Conservation (phyloP, 805 yeast genomes). For the Scheffersomyces amazonensis region DNA sequence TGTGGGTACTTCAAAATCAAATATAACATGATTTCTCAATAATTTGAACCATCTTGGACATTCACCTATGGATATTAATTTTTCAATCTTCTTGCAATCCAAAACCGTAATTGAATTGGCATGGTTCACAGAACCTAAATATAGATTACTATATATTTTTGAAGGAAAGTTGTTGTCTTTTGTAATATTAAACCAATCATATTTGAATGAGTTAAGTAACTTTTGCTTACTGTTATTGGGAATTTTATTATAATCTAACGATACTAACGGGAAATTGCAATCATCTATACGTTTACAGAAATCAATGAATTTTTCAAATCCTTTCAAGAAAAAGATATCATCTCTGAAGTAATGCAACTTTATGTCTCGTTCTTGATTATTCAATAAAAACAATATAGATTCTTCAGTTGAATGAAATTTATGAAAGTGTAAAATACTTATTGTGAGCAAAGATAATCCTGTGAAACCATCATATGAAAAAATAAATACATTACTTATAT, state of each 20-base stretch:
- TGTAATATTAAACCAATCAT: constrained; percentile 33
- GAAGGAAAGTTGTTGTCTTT: constrained; percentile 37
- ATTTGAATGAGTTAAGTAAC: background rate
- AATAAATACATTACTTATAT: constrained; percentile 25
- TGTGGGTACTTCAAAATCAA: constrained; percentile 11
- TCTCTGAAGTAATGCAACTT: constrained; percentile 27
- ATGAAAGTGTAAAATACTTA: constrained; percentile 11
- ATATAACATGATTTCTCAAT: constrained; percentile 8
- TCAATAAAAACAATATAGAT: constrained; percentile 15
- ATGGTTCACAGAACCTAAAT: constrained; percentile 31
- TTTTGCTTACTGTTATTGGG: background rate
- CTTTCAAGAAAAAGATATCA: constrained; percentile 26
- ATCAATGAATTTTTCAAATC: constrained; percentile 26
- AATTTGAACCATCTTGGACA: constrained; percentile 29
- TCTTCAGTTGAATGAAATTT: constrained; percentile 18
- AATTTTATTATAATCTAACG: background rate
- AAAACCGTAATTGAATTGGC: constrained; percentile 30
- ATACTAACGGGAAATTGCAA: too few species aligned
- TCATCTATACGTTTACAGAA: constrained; percentile 5
- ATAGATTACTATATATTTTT: constrained; percentile 23
- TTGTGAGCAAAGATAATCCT: constrained; percentile 25
- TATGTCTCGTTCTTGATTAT: constrained; percentile 6
- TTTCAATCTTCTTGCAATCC: constrained; percentile 18
- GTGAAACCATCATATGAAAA: constrained; percentile 39
- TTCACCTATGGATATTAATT: constrained; percentile 34